Evolutionary conservation across 2,329 filamentous ascomycete species (phyloP), one percentile per base, ranked within the genome.

Genomic region (Cercospora sesami): DNA sequence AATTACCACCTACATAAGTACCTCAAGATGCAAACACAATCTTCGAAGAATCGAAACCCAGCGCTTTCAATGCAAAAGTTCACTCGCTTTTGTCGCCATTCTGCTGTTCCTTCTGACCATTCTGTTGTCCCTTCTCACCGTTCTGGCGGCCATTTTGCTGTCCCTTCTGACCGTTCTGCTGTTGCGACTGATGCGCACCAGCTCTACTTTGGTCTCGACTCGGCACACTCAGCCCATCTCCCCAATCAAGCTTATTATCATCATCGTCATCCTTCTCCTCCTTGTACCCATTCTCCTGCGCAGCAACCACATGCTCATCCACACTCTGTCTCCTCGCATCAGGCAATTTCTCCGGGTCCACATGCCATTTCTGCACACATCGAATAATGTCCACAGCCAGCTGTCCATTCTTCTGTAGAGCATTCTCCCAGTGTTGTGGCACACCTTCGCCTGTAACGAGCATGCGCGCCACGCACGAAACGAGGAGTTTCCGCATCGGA

Each of bases 321-420:
- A 80, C 75, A 16, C 77, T 76, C 58, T 83, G 81, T 67, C 82
- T 80, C 61, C 84, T 78, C 68, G 81, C 80, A 78, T 86, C 73
- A 8, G 85, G 85, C 16, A 86, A 80, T 18, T 76, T 75, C 26
- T 81, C 78, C 65, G 81, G 80, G 55, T 84, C 82, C 42, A 86
- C 75, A 51, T 82, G 77, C 85, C 85, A 86, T 70, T 83, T 82
- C 78, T 86, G 85, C 71, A 86, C 84, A 4, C 81, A 80, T 33
- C 80, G 76, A 70, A 86, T 85, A 66, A 86, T 82, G 71, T 86
- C 85, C 51, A 86, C 85, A 2, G 84, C 84, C 63, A 86, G 75
- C 73, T 86, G 83, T 0, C 85, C 85, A 70, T 86, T 86, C 78
- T 84, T 84, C 73, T 81, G 78, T 61, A 86, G 76, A 6, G 85